phyloP scores from a whole-genome alignment of 805 yeast genomes.

The Metschnikowia lunata region DNA sequence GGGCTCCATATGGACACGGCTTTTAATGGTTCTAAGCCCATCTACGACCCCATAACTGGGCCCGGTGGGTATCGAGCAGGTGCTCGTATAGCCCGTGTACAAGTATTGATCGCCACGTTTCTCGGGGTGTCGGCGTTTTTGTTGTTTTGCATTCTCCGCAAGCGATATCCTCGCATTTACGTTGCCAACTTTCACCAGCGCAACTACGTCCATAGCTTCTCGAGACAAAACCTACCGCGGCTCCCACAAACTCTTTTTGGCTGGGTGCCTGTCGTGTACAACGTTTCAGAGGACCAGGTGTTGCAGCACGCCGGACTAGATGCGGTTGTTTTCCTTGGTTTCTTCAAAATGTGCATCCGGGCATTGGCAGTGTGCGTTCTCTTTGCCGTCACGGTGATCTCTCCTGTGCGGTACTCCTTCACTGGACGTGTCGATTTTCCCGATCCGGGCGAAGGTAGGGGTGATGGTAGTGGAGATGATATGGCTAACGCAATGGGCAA shows the following conservation, averaged over 20 bases:
- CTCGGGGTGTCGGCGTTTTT: slow-evolving; percentile 68
- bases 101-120: slow-evolving; percentile 61
- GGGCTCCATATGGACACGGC: background rate
- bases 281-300: slow-evolving; percentile 68
- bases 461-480: background rate
- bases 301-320: slow-evolving; percentile 90
- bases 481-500: background rate
- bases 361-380: slow-evolving; percentile 59
- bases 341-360: slow-evolving; percentile 83
- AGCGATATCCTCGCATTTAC: slow-evolving; percentile 74
- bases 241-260: slow-evolving; percentile 65
- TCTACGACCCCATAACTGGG: slow-evolving; percentile 17
- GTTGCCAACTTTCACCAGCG: slow-evolving; percentile 68
- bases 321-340: slow-evolving; percentile 86
- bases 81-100: slow-evolving; percentile 68
- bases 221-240: slow-evolving; percentile 52
- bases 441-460: slow-evolving; percentile 14
- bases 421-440: slow-evolving; percentile 69
- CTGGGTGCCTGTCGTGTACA: slow-evolving; percentile 70
- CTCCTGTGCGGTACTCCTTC: slow-evolving; percentile 78
- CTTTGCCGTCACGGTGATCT: slow-evolving; percentile 68
- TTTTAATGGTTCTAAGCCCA: slow-evolving; percentile 11
- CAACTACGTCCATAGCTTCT: slow-evolving; percentile 38
- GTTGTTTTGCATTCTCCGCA: slow-evolving; percentile 65
- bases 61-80: slow-evolving; percentile 17